Evolutionary conservation across 2,329 filamentous ascomycete genomes (phyloP).

Genomic region (Penicillium sp.): DNA sequence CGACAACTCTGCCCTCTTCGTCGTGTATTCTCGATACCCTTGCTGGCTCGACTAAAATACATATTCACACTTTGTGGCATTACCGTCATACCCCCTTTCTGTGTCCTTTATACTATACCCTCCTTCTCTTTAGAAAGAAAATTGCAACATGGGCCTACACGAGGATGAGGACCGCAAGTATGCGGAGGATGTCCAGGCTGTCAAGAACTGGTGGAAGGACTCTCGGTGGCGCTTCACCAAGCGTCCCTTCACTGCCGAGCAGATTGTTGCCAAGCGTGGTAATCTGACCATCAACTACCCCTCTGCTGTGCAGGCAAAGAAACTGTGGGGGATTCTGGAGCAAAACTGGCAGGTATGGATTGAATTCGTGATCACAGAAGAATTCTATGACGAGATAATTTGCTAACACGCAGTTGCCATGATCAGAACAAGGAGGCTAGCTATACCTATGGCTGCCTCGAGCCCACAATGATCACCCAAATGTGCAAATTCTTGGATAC

Average conservation of each 20-base stretch:
- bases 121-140: slow-evolving; percentile 12
- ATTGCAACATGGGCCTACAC: slow-evolving; percentile 45
- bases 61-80: slow-evolving; percentile 8
- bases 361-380: neutral
- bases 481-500: slow-evolving; percentile 99
- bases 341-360: slow-evolving; percentile 72
- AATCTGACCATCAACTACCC: slow-evolving; percentile 89
- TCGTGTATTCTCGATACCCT: neutral
- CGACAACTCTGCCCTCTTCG: slow-evolving; percentile 13
- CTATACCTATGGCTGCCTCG: slow-evolving; percentile 95
- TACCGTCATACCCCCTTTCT: slow-evolving; percentile 2
- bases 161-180: slow-evolving; percentile 75
- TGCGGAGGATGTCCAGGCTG: slow-evolving; percentile 78
- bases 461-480: slow-evolving; percentile 97
- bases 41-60: slow-evolving; percentile 13
- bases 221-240: slow-evolving; percentile 91
- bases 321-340: slow-evolving; percentile 91
- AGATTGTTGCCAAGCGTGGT: slow-evolving; percentile 94
- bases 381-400: neutral
- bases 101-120: slow-evolving; percentile 11
- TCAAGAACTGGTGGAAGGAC: slow-evolving; percentile 94
- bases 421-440: slow-evolving; percentile 77
- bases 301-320: slow-evolving; percentile 86
- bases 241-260: slow-evolving; percentile 91
- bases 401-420: slow-evolving; percentile 16